These are phyloP conservation scores for Naegleria lovaniensis DNA, from an alignment of 208 protist species.

Conservation along the genomic window DNA sequence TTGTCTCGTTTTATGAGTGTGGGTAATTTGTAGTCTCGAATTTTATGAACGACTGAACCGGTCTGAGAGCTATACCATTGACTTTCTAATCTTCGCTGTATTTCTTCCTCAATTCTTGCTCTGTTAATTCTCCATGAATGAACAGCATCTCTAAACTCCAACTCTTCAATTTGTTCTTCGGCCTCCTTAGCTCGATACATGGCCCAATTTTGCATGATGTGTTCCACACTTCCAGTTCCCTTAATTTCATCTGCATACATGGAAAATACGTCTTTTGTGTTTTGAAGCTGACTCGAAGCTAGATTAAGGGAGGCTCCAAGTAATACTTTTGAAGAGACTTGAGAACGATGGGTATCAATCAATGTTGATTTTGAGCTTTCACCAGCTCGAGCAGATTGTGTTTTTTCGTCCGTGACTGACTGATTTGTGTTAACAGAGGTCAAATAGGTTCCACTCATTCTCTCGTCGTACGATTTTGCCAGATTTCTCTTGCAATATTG, in stretches of 20 bases:
- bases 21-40: not conserved
- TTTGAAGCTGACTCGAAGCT: too few species aligned
- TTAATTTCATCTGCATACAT: not conserved
- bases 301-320: too few species aligned
- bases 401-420: not conserved
- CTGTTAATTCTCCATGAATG: conserved; percentile 34
- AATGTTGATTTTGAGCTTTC: too few species aligned
- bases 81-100: conserved; percentile 33
- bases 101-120: conserved; percentile 38
- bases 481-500: conserved; percentile 19
- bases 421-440: not conserved
- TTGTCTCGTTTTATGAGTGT: not conserved
- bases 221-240: not conserved
- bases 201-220: not conserved
- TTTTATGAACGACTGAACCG: not conserved
- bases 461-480: not conserved
- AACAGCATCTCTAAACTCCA: conserved; percentile 37
- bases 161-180: conserved; percentile 26
- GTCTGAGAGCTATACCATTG: conserved; percentile 27
- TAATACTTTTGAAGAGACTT: too few species aligned
- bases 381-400: not conserved
- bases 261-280: not conserved
- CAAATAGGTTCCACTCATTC: not conserved
- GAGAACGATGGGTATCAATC: too few species aligned
- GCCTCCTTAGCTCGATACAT: conserved; percentile 5